These are phyloP conservation scores for Oenanthe javanica DNA, from an alignment of 140 eudicot genomes.

Conservation along the genomic window DNA sequence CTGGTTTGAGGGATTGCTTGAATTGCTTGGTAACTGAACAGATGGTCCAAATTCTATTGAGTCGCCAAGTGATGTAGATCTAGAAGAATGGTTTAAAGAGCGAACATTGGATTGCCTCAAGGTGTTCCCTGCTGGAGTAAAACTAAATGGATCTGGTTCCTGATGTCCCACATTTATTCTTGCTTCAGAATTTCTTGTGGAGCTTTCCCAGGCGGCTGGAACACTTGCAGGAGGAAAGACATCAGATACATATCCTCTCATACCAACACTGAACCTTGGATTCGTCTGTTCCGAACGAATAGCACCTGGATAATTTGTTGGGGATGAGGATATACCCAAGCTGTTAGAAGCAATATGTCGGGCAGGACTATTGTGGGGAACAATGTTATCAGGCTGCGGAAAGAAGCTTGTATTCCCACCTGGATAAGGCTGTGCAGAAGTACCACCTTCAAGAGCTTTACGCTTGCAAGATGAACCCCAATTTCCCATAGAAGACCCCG, in stretches of 20 bases:
- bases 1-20: conserved; percentile 30
- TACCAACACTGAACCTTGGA: conserved; percentile 34
- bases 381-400: conserved; percentile 28
- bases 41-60: conserved; percentile 32
- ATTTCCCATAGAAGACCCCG: conserved; percentile 39
- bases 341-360: conserved; percentile 32
- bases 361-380: conserved; percentile 15
- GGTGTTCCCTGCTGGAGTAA: conserved; percentile 23
- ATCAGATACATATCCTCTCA: conserved; percentile 22
- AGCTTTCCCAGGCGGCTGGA: conserved; percentile 26
- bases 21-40: conserved; percentile 12
- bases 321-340: conserved; percentile 39
- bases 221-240: conserved; percentile 25
- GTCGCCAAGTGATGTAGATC: conserved; percentile 37
- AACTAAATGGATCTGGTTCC: conserved; percentile 28
- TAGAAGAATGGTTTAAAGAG: conserved; percentile 27
- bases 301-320: conserved; percentile 22
- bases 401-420: conserved; percentile 41
- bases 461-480: conserved; percentile 71
- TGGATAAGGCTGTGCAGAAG: conserved; percentile 42
- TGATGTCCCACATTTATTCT: conserved; percentile 24
- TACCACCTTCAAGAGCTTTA: conserved; percentile 65
- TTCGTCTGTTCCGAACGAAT: conserved; percentile 32
- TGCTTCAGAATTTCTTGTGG: conserved; percentile 30
- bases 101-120: conserved; percentile 28